Evolutionary conservation across 352 stramenopile species (phyloP).

Genomic region (Globisporangium lucens): DNA sequence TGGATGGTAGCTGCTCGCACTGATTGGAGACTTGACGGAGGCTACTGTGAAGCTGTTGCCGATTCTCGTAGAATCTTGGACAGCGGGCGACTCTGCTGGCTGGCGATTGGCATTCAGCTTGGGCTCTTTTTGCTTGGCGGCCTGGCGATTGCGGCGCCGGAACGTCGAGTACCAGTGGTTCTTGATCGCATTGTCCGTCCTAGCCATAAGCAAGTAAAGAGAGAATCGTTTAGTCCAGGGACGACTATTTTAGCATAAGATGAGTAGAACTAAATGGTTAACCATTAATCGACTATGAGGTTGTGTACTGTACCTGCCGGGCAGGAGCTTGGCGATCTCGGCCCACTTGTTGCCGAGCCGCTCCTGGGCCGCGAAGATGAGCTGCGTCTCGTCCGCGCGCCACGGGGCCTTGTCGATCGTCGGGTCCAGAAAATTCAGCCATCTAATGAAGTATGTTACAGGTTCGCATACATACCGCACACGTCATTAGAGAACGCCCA

Average conservation of each 20-base stretch:
- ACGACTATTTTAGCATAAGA: neutral
- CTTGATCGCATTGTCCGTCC: slow-evolving; percentile 84
- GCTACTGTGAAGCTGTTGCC: neutral
- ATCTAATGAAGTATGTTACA: slow-evolving; percentile 26
- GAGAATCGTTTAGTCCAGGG: neutral
- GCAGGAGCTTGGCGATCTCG: slow-evolving; percentile 97
- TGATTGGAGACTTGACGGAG: neutral
- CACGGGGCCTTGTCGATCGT: slow-evolving; percentile 93
- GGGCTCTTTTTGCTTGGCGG: slow-evolving; percentile 32
- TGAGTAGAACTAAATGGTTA: neutral
- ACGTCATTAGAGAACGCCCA: neutral
- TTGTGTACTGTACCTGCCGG: slow-evolving; percentile 53
- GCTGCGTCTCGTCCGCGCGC: slow-evolving; percentile 87
- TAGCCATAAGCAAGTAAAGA: neutral
- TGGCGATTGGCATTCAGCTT: slow-evolving; percentile 13
- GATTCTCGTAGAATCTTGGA: neutral
- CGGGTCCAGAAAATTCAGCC: slow-evolving; percentile 94
- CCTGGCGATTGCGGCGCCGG: slow-evolving; percentile 51
- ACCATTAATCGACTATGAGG: neutral
- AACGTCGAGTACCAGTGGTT: slow-evolving; percentile 87
- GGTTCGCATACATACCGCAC: neutral
- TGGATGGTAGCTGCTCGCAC: slow-evolving; percentile 3
- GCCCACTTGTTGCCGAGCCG: slow-evolving; percentile 95
- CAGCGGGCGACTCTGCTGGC: neutral
- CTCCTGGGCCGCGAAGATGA: slow-evolving; percentile 71